Base-by-base conservation (phyloP, 352 stramenopile genomes). In the Pythium aquatile region DNA sequence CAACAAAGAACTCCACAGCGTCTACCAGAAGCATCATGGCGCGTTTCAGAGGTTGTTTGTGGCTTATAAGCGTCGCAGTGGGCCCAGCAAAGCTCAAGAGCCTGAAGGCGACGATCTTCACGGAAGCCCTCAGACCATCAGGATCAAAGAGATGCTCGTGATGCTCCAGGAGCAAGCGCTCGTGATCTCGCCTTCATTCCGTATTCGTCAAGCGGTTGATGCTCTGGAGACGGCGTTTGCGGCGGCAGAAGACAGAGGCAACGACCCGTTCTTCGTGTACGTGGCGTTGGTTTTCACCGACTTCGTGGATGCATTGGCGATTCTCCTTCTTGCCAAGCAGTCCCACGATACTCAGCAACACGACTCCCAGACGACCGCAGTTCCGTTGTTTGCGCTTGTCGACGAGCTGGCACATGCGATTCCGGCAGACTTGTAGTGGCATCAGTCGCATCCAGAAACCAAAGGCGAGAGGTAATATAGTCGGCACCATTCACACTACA, bases 251-350 rank as follows among this genome's bases (percentile, higher is more conserved):
- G 52, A 67, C 42, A 20, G 17, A 33, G 44, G 42, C n/a, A 4
- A 10, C n/a, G 80, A 87, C 56, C 73, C 73, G 16, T 91, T 87
- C 65, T 77, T 87, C 46, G 63, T 81, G 11, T 70, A 79, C 46
- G 72, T 68, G n/a, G 58, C 61, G 42, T 57, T 89, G 8, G 66
- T 85, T 1, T 90, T 80, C 63, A 83, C 79, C 16, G 77, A 89
- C 53, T 88, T 87, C 64, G 39, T 83, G 17, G 81, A 89, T 46
- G 72, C 76, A 5, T 47, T 90, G 32, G 80, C 73, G 1, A 70
- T 74, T 55, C 66, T 85, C n/a, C 64, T 85, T 7, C 82, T 76
- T 52, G 69, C 69, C 2, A 82, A 80, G 28, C 77, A 87, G 59
- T 35, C 61, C 1, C 69, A 60, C 16, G 64, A 74, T 20, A 46